Evolutionary conservation across 2,329 filamentous ascomycete genomes (phyloP).

Genomic region (Sporothrix schenckii): DNA sequence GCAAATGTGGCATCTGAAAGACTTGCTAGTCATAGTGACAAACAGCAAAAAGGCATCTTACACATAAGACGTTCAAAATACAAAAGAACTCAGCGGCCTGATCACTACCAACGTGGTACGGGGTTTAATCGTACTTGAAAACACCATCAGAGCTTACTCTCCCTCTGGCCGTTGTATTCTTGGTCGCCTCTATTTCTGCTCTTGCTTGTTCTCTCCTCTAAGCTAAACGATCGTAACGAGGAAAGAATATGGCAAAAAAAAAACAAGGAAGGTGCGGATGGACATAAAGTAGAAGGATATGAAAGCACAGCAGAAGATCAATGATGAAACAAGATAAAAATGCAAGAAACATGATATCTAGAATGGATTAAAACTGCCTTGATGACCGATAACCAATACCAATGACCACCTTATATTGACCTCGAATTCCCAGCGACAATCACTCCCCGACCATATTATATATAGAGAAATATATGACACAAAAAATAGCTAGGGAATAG

Average conservation of each 20-base stretch:
- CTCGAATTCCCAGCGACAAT: not conserved
- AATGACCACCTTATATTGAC: constrained; percentile 4
- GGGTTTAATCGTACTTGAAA: too few relatives aligned
- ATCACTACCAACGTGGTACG: too few relatives aligned
- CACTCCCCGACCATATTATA: not conserved
- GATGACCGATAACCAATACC: constrained; percentile 16
- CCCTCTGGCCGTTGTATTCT: too few relatives aligned
- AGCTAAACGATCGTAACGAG: too few relatives aligned
- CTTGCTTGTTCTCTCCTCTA: not conserved
- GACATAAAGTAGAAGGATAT: not conserved
- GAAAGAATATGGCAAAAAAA: not conserved
- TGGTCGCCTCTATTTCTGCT: not conserved
- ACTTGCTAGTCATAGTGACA: too few relatives aligned
- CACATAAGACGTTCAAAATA: too few relatives aligned
- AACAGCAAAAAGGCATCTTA: too few relatives aligned
- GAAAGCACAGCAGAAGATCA: not conserved
- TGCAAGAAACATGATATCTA: too few relatives aligned
- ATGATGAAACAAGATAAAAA: not conserved
- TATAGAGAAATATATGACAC: not conserved
- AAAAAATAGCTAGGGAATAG: not conserved
- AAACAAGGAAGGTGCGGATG: not conserved
- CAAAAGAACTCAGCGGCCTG: too few relatives aligned
- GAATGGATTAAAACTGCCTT: constrained; percentile 6
- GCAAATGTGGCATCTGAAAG: not conserved
- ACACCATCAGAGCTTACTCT: too few relatives aligned